These are phyloP conservation scores for Solanum habrochaites DNA, from an alignment of 257 asterid species.

Conservation along the genomic window DNA sequence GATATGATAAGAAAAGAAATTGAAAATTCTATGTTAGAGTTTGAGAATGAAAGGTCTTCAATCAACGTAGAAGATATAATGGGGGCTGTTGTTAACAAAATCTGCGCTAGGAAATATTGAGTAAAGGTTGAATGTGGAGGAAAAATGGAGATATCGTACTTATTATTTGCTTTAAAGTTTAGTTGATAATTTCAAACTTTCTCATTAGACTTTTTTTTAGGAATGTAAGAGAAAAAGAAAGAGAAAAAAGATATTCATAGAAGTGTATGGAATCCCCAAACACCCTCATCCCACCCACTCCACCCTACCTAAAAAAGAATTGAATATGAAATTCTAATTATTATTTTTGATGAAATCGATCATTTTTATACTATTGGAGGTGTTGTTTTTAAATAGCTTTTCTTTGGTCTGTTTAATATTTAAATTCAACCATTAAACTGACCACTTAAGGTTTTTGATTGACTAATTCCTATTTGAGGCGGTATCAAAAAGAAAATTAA, in stretches of 20 bases:
- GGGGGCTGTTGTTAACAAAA: not conserved
- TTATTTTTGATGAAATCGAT: no score
- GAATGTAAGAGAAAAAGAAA: not conserved
- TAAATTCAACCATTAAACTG: not conserved
- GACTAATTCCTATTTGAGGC: not conserved
- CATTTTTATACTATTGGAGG: not conserved
- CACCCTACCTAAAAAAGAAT: no score
- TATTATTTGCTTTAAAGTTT: not conserved
- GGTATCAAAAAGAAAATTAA: not conserved
- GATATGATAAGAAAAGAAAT: not conserved
- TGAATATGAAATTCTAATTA: not conserved
- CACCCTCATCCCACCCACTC: no score
- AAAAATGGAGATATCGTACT: not conserved
- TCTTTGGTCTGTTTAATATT: not conserved
- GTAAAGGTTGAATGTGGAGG: not conserved
- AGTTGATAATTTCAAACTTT: not conserved
- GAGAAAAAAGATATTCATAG: not conserved
- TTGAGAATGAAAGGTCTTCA: not conserved
- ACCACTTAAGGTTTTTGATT: not conserved
- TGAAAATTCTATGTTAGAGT: not conserved
- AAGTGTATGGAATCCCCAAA: no score
- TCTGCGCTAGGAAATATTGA: not conserved
- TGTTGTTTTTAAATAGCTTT: not conserved
- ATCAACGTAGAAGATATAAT: not conserved
- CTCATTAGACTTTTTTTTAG: not conserved